Evolutionary conservation across 129 eudicot genomes (phyloP).

Genomic region (Lactuca saligna): DNA sequence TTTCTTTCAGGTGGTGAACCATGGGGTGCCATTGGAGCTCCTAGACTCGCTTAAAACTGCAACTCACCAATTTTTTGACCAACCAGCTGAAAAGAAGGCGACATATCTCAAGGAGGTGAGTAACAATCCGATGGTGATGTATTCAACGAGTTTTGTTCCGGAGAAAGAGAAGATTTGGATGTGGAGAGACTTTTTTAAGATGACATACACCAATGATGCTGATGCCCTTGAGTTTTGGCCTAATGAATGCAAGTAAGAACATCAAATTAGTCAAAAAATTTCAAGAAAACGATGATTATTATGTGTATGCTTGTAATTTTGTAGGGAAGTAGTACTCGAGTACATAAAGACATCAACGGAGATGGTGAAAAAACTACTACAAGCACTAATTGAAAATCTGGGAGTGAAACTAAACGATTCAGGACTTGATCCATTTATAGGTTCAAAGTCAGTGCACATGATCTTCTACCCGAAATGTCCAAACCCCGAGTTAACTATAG

Average conservation of each 20-base stretch:
- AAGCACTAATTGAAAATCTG: slow-evolving; percentile 30
- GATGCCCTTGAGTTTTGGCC: slow-evolving; percentile 53
- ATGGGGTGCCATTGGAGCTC: slow-evolving; percentile 46
- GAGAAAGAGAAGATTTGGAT: slow-evolving; percentile 45
- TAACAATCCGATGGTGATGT: slow-evolving; percentile 44
- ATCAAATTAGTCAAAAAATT: not conserved
- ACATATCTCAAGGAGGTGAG: slow-evolving; percentile 46
- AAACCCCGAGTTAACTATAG: slow-evolving; percentile 51
- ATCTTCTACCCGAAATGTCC: slow-evolving; percentile 53
- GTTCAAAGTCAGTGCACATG: slow-evolving; percentile 40
- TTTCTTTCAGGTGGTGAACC: slow-evolving; percentile 59
- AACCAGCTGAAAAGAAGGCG: slow-evolving; percentile 45
- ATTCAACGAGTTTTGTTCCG: slow-evolving; percentile 54
- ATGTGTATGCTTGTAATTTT: not conserved
- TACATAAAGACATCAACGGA: slow-evolving; percentile 37
- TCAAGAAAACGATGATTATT: not conserved
- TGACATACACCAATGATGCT: slow-evolving; percentile 44
- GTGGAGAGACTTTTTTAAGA: slow-evolving; percentile 52
- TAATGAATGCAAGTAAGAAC: slow-evolving; percentile 38
- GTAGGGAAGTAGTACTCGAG: slow-evolving; percentile 40
- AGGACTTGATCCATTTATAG: slow-evolving; percentile 26
- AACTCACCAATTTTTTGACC: slow-evolving; percentile 41
- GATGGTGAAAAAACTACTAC: slow-evolving; percentile 40
- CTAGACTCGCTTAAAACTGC: slow-evolving; percentile 41
- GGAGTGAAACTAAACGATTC: slow-evolving; percentile 36